These are phyloP conservation scores for Blastocystis sp. DNA, from an alignment of 352 stramenopile genomes.

Conservation along the genomic window DNA sequence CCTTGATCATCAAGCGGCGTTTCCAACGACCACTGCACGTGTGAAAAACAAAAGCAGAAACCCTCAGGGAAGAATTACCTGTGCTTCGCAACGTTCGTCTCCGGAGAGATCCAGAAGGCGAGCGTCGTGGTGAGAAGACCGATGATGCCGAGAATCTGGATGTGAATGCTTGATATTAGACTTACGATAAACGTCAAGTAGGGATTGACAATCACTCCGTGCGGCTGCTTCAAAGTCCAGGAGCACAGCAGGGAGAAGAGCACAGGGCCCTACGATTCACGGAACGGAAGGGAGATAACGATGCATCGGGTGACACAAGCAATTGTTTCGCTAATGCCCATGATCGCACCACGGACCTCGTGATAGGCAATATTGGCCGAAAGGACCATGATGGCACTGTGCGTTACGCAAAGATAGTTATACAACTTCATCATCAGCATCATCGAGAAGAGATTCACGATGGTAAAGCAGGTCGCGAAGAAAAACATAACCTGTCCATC, in stretches of 20 bases:
- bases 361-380: constrained; percentile 20
- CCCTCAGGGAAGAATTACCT: no score
- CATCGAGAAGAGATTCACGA: not conserved
- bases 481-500: not conserved
- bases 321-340: not conserved
- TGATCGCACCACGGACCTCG: constrained; percentile 1
- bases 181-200: constrained; percentile 1
- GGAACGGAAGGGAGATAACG: not conserved
- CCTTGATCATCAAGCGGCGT: constrained; percentile 10
- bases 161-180: no score
- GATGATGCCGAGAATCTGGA: not conserved
- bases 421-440: constrained; percentile 34
- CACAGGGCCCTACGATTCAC: not conserved
- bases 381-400: constrained; percentile 21
- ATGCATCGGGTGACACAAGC: not conserved
- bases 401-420: not conserved
- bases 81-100: not conserved
- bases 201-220: not conserved
- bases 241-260: constrained; percentile 12
- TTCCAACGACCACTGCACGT: not conserved
- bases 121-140: not conserved
- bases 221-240: not conserved
- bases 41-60: no score
- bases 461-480: not conserved
- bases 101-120: not conserved